A percentile compares a stretch with the other conserved stretches of the same genome.
These are phyloP conservation scores for Cladosporium sp. DNA, from an alignment of 2,329 filamentous ascomycete species.

Conservation along the genomic window DNA sequence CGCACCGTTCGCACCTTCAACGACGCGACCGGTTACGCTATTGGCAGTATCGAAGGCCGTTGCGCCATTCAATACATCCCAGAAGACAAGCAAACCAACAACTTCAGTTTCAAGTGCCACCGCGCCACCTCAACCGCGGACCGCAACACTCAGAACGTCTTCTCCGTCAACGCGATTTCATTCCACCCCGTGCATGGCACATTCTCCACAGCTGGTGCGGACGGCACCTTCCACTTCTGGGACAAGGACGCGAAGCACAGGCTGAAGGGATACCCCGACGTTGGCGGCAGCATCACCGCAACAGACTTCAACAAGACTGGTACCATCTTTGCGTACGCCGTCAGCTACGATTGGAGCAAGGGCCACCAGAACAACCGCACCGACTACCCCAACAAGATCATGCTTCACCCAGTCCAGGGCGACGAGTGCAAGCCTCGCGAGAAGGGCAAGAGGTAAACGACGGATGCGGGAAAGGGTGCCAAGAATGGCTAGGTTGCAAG, in stretches of 20 bases:
- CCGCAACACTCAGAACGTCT: slow-evolving; percentile 76
- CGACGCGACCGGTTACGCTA: slow-evolving; percentile 85
- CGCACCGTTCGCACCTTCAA: slow-evolving; percentile 91
- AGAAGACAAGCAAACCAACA: slow-evolving; percentile 76
- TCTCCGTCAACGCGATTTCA: slow-evolving; percentile 92
- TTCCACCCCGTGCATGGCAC: slow-evolving; percentile 96
- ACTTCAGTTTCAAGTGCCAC: slow-evolving; percentile 99
- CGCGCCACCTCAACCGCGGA: slow-evolving; percentile 64
- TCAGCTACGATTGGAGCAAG: slow-evolving; percentile 98
- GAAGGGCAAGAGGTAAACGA: slow-evolving; percentile 42
- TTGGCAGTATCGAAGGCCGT: slow-evolving; percentile 92
- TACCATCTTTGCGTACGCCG: slow-evolving; percentile 57
- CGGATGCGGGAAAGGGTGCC: neutral
- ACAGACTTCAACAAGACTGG: slow-evolving; percentile 89
- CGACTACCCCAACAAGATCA: slow-evolving; percentile 46
- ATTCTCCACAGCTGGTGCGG: slow-evolving; percentile 93
- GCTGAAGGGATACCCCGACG: slow-evolving; percentile 60
- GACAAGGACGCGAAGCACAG: slow-evolving; percentile 59
- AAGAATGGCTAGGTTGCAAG: too few species aligned
- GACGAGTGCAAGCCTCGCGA: slow-evolving; percentile 49
- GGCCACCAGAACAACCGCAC: slow-evolving; percentile 81
- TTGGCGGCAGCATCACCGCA: slow-evolving; percentile 73
- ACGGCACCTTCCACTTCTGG: slow-evolving; percentile 97
- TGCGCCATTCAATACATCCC: slow-evolving; percentile 98
- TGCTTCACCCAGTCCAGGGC: slow-evolving; percentile 44